Percentiles rank a stretch among this genome's conserved stretches.
Evolutionary conservation across 805 yeast species (phyloP).

Genomic region (Cyberlindnera euphorbiae): DNA sequence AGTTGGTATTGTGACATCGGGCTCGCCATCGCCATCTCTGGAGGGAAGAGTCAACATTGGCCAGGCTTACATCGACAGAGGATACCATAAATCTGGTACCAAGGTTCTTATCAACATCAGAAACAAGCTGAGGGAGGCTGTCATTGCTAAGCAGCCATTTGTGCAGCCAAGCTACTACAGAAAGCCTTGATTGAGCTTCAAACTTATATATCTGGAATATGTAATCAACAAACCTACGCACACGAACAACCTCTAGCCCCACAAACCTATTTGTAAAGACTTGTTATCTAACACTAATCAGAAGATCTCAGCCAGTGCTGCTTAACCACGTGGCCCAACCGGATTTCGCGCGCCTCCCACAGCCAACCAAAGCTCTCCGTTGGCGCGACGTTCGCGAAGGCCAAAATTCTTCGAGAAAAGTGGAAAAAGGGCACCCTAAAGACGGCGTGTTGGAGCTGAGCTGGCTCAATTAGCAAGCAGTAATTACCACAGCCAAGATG

Average conservation of each 20-base stretch:
- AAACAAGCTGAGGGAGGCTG: constrained; percentile 75
- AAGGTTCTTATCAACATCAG: constrained; percentile 71
- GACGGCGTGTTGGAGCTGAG: background rate
- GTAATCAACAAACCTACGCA: too few relatives aligned
- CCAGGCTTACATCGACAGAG: constrained; percentile 80
- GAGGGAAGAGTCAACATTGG: constrained; percentile 76
- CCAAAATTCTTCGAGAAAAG: constrained; percentile 16
- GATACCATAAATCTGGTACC: constrained; percentile 69
- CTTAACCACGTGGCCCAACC: constrained; percentile 6
- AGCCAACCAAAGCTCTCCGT: constrained; percentile 23
- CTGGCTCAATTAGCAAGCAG: too few relatives aligned
- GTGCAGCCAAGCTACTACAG: constrained; percentile 70
- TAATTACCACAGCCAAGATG: constrained; percentile 21
- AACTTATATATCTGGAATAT: too few relatives aligned
- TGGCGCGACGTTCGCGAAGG: constrained; percentile 7
- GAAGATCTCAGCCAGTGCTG: constrained; percentile 4
- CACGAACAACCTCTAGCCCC: too few relatives aligned
- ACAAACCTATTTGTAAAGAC: too few relatives aligned
- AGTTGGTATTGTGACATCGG: constrained; percentile 53
- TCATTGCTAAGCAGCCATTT: constrained; percentile 80
- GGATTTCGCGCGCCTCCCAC: constrained; percentile 4
- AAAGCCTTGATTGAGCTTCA: constrained; percentile 18
- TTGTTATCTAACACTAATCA: background rate
- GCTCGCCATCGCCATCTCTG: constrained; percentile 62
- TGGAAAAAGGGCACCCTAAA: constrained; percentile 15